These are phyloP conservation scores for Turnera subulata DNA, from an alignment of 345 rosid species.

Conservation along the genomic window DNA sequence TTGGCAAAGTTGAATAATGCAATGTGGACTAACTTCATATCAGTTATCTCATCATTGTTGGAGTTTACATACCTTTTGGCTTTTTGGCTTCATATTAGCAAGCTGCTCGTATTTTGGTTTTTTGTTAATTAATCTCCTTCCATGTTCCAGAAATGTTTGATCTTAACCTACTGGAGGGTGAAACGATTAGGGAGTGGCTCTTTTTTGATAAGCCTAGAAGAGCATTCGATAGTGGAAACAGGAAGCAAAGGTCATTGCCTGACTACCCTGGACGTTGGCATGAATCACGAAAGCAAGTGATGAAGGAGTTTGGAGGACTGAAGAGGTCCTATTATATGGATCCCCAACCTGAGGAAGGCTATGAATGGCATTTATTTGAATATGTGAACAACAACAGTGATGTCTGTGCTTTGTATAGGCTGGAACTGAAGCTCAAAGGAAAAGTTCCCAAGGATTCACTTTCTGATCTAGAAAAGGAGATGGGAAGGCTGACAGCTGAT, in stretches of 20 bases:
- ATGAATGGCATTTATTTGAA: slow-evolving; percentile 84
- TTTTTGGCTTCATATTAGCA: neutral
- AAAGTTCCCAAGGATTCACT: slow-evolving; percentile 55
- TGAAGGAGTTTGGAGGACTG: slow-evolving; percentile 73
- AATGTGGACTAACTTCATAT: neutral
- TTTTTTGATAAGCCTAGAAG: slow-evolving; percentile 86
- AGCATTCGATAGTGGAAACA: slow-evolving; percentile 84
- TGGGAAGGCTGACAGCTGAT: slow-evolving; percentile 76
- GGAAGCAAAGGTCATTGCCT: slow-evolving; percentile 91
- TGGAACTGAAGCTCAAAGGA: slow-evolving; percentile 62
- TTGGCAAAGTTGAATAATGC: neutral
- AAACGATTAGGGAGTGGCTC: slow-evolving; percentile 79
- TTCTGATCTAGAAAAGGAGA: slow-evolving; percentile 72
- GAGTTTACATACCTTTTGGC: neutral
- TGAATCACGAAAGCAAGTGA: slow-evolving; percentile 80
- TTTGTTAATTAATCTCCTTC: slow-evolving; percentile 13
- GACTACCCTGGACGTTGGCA: slow-evolving; percentile 91
- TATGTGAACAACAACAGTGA: slow-evolving; percentile 54
- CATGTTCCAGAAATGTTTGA: slow-evolving; percentile 63
- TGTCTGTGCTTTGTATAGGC: slow-evolving; percentile 55
- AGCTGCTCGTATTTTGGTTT: no score
- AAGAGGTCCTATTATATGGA: slow-evolving; percentile 94
- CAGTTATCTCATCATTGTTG: neutral
- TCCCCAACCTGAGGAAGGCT: slow-evolving; percentile 68
- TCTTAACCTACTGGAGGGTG: slow-evolving; percentile 56